A percentile compares a stretch with the other conserved stretches of the same genome.
Evolutionary conservation across 176 grass and related monocot genomes (phyloP).

Genomic region (Tillandsia fasciculata): DNA sequence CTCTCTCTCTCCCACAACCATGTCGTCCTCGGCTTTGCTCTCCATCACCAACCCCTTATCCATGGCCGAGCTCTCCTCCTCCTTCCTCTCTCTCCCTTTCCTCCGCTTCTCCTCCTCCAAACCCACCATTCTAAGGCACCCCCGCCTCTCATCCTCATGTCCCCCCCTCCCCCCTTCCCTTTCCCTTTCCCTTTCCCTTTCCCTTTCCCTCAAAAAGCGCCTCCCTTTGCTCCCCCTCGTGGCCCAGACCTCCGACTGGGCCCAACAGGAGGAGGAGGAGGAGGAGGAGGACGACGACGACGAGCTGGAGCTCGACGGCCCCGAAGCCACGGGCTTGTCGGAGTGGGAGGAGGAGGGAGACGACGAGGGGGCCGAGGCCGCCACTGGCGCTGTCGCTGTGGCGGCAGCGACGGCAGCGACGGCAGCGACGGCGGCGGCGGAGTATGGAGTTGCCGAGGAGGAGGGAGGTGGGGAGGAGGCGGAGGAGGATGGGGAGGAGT

Average conservation of each 20-base stretch:
- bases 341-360: slow-evolving; percentile 28
- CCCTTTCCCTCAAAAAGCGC: slow-evolving; percentile 23
- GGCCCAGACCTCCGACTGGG: slow-evolving; percentile 36
- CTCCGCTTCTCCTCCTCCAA: slow-evolving; percentile 5
- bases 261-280: slow-evolving; percentile 24
- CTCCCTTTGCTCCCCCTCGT: slow-evolving; percentile 18
- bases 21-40: background rate
- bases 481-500: slow-evolving; percentile 30
- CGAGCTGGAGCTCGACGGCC: slow-evolving; percentile 8
- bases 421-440: background rate
- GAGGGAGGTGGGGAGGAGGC: slow-evolving; percentile 18
- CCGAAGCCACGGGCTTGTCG: slow-evolving; percentile 12
- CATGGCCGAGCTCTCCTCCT: slow-evolving; percentile 9
- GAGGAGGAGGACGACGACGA: slow-evolving; percentile 9
- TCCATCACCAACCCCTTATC: background rate
- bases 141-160: slow-evolving; percentile 15
- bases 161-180: background rate
- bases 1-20: background rate
- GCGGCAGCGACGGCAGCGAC: background rate
- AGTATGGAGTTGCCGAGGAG: slow-evolving; percentile 11
- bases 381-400: slow-evolving; percentile 18
- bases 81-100: background rate
- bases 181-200: slow-evolving; percentile 29
- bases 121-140: slow-evolving; percentile 2
- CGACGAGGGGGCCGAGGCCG: background rate